A percentile compares a stretch with the other conserved stretches of the same genome.
Conservation (phyloP, 306 rosid genomes). For the Cucurbita ficifolia region DNA sequence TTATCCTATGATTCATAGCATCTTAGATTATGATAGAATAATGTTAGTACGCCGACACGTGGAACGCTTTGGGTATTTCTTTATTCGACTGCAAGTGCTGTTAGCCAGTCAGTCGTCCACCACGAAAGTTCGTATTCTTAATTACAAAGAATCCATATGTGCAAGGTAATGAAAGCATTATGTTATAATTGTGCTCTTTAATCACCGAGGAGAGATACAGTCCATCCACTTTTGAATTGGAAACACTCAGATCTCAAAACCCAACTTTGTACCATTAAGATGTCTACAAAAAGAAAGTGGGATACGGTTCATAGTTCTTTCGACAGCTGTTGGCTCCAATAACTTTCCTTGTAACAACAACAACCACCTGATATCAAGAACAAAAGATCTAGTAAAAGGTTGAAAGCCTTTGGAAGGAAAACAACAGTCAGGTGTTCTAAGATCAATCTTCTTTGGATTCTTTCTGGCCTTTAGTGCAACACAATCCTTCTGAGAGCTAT, state of each 20-base stretch:
- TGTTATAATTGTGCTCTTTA: not conserved
- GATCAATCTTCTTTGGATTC: too few species aligned
- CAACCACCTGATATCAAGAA: not conserved
- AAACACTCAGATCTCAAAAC: not conserved
- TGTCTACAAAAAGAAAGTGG: constrained; percentile 4
- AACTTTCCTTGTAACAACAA: not conserved
- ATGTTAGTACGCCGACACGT: not conserved
- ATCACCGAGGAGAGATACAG: not conserved
- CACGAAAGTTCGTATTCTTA: not conserved
- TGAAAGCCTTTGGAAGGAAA: too few species aligned
- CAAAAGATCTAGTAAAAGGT: not conserved
- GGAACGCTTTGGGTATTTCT: not conserved
- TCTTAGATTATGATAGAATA: not conserved
- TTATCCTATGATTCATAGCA: not conserved
- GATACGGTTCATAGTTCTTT: not conserved
- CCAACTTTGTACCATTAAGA: not conserved
- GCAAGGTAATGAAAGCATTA: constrained; percentile 4
- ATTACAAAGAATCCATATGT: not conserved
- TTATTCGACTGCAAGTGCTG: not conserved
- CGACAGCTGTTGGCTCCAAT: not conserved
- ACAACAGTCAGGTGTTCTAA: too few species aligned
- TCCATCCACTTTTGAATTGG: not conserved
- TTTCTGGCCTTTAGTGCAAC: too few species aligned
- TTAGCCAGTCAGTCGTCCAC: not conserved
- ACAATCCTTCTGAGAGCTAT: too few species aligned